Base-by-base conservation (phyloP, 1,284 basidiomycete species). In the Termitomyces sp. region DNA sequence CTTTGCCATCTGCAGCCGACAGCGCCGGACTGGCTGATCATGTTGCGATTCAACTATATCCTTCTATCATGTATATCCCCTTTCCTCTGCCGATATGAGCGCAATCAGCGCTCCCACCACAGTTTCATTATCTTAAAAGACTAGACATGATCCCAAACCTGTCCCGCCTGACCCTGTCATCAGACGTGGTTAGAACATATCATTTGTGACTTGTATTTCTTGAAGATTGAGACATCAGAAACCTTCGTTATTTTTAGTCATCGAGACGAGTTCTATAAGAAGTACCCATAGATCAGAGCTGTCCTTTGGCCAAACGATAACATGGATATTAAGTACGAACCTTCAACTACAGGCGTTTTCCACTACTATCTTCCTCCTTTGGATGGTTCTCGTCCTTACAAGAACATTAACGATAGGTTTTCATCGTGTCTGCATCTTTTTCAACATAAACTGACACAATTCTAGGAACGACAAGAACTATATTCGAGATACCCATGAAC, bases 311-410 rank as follows among this genome's bases (percentile, higher is more conserved):
- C 18, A 19, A 19, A 38, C 37, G 10, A 19, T 16, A 19, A 19
- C 37, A 38, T 38, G 37, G 38, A 49, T 34, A 8, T 13, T 4
- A 33, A 49, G 13, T 49, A 49, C 39, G 28, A 49, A 30, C 38
- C 47, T 33, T 40, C 30, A 30, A 49, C 47, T 33, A 58, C 56
- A 16, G 57, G 58, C 24, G 48, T 50, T 30, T 57, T 69, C 37
- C 37, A 46, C 5, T 70, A 65, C 45, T 54, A 57, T 14, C 50
- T 60, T 11, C 57, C 62, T n/a, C 68, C 68, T 11, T 34, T 46
- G 4, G 54, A 61, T 26, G 68, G 67, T 16, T 57, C 46, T 28
- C 62, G 63, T 11, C 62, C 66, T 5, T 70, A 61, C 52, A 57
- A 61, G 24, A 55, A 61, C 30, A 58, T 62, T 48, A 64, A 66